Evolutionary conservation across 208 protist genomes (phyloP).

Genomic region (Trypanosoma boissoni): DNA sequence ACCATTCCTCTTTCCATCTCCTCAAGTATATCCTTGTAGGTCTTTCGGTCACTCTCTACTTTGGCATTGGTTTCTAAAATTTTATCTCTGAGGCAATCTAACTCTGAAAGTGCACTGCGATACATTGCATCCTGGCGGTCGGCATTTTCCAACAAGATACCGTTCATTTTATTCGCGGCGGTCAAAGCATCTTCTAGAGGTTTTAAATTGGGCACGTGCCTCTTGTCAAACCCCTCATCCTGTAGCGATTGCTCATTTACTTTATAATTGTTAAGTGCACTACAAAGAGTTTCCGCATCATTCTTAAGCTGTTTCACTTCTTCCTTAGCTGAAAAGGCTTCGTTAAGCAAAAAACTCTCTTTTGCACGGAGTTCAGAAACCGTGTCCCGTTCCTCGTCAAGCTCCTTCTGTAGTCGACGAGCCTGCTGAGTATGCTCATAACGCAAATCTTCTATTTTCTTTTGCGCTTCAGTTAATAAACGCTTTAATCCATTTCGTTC

Average conservation of each 20-base stretch:
- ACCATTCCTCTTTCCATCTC: slow-evolving; percentile 8
- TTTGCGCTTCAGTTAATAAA: slow-evolving; percentile 3
- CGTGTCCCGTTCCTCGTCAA: slow-evolving; percentile 2
- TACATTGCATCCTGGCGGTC: slow-evolving; percentile 11
- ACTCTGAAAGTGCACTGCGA: slow-evolving; percentile 6
- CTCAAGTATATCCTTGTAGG: slow-evolving; percentile 11
- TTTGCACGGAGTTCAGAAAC: background rate
- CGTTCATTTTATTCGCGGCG: slow-evolving; percentile 7
- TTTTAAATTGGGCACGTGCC: background rate
- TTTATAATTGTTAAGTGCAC: background rate
- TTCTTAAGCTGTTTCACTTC: slow-evolving; percentile 1
- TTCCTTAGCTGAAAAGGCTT: background rate
- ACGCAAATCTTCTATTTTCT: slow-evolving; percentile 19
- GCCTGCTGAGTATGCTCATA: slow-evolving; percentile 14
- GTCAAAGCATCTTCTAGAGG: slow-evolving; percentile 15
- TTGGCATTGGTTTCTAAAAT: background rate
- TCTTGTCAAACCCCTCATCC: slow-evolving; percentile 1
- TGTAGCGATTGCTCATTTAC: slow-evolving; percentile 3
- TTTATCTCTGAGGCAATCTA: slow-evolving; percentile 10
- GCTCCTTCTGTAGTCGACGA: slow-evolving; percentile 8
- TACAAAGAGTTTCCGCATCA: slow-evolving; percentile 1
- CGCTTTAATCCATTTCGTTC: background rate
- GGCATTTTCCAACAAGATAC: slow-evolving; percentile 16
- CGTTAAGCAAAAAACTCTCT: background rate
- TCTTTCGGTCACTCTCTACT: background rate